Percentiles rank a stretch among this genome's conserved stretches.
Evolutionary conservation across 306 rosid genomes (phyloP).

Genomic region (Pachyrhizus erosus): DNA sequence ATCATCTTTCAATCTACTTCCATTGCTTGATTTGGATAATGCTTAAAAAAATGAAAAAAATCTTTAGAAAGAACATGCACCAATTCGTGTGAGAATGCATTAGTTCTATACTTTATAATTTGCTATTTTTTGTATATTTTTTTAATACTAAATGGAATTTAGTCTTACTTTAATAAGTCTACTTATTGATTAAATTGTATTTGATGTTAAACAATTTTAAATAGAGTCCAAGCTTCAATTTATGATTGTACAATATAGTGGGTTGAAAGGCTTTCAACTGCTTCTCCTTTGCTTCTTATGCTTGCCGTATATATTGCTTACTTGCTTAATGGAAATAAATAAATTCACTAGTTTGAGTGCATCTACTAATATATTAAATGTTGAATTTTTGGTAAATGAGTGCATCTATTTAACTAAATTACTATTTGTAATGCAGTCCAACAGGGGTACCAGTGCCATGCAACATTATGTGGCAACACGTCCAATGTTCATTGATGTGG

Average conservation of each 20-base stretch:
- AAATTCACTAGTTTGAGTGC: neutral
- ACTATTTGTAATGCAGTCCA: constrained; percentile 66
- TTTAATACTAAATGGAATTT: constrained; percentile 1
- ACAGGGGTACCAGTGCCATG: constrained; percentile 99
- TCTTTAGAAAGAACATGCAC: no score
- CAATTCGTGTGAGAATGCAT: no score
- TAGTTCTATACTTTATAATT: constrained; percentile 22
- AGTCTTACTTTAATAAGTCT: no score
- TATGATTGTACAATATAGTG: constrained; percentile 17
- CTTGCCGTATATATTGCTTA: constrained; percentile 30
- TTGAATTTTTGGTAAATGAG: constrained; percentile 5
- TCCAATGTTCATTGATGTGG: constrained; percentile 98
- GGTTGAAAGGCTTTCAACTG: constrained; percentile 31
- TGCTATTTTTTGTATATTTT: constrained; percentile 14
- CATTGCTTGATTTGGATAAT: no score
- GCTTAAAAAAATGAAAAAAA: no score
- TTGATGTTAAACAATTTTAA: constrained; percentile 19
- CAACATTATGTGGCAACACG: constrained; percentile 99
- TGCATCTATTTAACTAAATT: constrained; percentile 17
- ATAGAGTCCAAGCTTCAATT: constrained; percentile 22
- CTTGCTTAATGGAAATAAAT: constrained; percentile 31
- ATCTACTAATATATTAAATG: constrained; percentile 28
- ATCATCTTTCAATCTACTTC: no score
- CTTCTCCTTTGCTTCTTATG: constrained; percentile 30
- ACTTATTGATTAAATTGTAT: constrained; percentile 37